These are phyloP conservation scores for Pyricularia grisea DNA, from an alignment of 2,329 filamentous ascomycete species.

Conservation along the genomic window DNA sequence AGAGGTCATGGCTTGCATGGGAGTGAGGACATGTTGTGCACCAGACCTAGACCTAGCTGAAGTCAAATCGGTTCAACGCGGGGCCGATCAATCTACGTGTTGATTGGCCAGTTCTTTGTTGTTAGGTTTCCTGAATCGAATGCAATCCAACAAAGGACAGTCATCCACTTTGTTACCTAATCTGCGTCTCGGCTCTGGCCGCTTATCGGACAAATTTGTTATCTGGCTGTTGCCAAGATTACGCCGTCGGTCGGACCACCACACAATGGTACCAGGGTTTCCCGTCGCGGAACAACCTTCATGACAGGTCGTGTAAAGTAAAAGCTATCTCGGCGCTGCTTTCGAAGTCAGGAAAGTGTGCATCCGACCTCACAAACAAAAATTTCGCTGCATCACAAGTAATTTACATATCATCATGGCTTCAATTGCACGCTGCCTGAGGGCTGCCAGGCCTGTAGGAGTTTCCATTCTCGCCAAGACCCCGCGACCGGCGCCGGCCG, in stretches of 20 bases:
- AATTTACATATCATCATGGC: conserved; percentile 31
- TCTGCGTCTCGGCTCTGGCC: neutral
- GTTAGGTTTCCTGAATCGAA: neutral
- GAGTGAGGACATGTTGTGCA: neutral
- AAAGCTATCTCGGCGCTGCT: neutral
- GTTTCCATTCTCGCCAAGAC: conserved; percentile 19
- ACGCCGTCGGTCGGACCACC: neutral
- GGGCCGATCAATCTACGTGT: neutral
- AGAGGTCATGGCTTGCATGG: neutral
- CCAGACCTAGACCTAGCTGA: neutral
- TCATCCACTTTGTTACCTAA: neutral
- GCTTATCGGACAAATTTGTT: neutral
- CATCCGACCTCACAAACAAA: neutral
- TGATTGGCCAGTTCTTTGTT: neutral
- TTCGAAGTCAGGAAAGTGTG: neutral
- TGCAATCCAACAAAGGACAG: neutral
- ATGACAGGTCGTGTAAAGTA: neutral
- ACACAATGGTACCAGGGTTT: neutral
- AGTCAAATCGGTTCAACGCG: neutral
- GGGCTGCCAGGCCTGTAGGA: conserved; percentile 36
- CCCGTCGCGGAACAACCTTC: neutral
- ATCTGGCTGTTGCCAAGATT: neutral
- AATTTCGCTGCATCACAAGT: neutral
- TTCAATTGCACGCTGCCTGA: conserved; percentile 49
- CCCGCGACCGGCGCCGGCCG: neutral